These are phyloP conservation scores for Waltergamsia citrina DNA, from an alignment of 2,329 filamentous ascomycete genomes.

Conservation along the genomic window DNA sequence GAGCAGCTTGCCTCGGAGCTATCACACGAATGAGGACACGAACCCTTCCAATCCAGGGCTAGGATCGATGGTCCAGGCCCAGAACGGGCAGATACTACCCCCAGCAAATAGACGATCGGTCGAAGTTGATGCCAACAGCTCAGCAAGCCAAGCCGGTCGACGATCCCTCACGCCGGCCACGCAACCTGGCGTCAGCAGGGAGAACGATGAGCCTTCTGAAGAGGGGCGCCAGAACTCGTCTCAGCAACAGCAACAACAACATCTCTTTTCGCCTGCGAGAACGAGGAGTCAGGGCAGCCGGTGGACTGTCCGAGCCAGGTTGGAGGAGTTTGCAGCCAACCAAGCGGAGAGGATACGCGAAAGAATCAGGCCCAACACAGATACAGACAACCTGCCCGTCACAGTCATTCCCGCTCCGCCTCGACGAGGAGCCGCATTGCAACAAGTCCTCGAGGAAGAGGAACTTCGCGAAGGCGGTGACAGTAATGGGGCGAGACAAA, in stretches of 20 bases:
- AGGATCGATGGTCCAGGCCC: neutral
- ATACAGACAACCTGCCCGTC: slow-evolving; percentile 46
- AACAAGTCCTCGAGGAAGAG: slow-evolving; percentile 48
- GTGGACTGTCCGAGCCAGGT: slow-evolving; percentile 47
- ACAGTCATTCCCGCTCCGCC: slow-evolving; percentile 53
- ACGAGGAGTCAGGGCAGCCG: slow-evolving; percentile 11
- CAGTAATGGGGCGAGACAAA: neutral
- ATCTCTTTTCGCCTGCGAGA: neutral
- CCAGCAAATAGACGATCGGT: neutral
- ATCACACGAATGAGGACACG: slow-evolving; percentile 15
- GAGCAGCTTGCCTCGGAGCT: slow-evolving; percentile 17
- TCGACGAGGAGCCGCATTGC: slow-evolving; percentile 45
- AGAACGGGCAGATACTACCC: neutral
- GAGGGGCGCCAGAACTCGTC: neutral
- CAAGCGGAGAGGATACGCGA: slow-evolving; percentile 53
- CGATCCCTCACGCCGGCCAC: neutral
- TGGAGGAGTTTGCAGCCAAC: slow-evolving; percentile 52
- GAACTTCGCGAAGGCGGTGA: slow-evolving; percentile 10
- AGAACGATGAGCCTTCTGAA: neutral
- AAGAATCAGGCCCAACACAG: slow-evolving; percentile 40
- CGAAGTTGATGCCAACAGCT: slow-evolving; percentile 3
- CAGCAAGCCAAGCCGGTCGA: neutral
- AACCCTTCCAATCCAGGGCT: slow-evolving; percentile 4
- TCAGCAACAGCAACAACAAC: neutral
- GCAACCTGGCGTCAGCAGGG: neutral